These are phyloP conservation scores for Auxenochlorella pyrenoidosa DNA, from an alignment of 139 green algal genomes.

Conservation along the genomic window DNA sequence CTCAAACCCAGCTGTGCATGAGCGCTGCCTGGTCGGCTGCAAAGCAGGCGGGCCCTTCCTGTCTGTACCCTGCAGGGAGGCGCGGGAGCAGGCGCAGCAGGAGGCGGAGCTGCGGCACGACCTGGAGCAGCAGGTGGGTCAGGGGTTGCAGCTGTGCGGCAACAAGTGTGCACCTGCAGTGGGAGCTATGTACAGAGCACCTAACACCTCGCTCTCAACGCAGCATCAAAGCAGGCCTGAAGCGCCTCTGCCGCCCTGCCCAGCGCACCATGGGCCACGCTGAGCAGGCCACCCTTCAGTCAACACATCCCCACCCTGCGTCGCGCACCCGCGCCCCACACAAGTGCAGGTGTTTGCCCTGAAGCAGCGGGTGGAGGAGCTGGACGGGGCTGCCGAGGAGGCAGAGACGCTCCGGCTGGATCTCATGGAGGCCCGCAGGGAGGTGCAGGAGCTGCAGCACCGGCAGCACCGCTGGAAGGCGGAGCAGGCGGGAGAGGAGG, in stretches of 20 bases:
- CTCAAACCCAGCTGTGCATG: no score
- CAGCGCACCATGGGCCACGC: no score
- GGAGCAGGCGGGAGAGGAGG: neutral
- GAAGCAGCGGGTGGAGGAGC: conserved; percentile 13
- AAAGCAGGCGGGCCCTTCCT: neutral
- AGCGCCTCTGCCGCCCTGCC: no score
- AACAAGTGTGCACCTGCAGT: no score
- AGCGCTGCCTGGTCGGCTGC: neutral
- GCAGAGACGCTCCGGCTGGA: conserved; percentile 5
- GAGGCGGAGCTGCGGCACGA: neutral
- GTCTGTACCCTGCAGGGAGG: neutral
- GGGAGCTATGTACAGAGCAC: no score
- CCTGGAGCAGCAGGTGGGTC: conserved; percentile 17
- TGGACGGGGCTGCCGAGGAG: conserved; percentile 1
- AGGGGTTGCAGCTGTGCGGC: no score
- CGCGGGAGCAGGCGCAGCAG: neutral
- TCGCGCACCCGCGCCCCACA: neutral
- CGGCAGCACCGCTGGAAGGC: neutral
- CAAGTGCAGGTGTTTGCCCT: conserved; percentile 20
- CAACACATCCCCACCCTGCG: neutral
- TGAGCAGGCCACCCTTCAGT: neutral
- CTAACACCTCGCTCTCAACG: no score
- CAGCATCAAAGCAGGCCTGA: no score
- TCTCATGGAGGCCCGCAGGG: conserved; percentile 9
- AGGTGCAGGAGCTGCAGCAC: neutral